Conservation (phyloP, 768 basidiomycete genomes). For the Leccinum obscurum region DNA sequence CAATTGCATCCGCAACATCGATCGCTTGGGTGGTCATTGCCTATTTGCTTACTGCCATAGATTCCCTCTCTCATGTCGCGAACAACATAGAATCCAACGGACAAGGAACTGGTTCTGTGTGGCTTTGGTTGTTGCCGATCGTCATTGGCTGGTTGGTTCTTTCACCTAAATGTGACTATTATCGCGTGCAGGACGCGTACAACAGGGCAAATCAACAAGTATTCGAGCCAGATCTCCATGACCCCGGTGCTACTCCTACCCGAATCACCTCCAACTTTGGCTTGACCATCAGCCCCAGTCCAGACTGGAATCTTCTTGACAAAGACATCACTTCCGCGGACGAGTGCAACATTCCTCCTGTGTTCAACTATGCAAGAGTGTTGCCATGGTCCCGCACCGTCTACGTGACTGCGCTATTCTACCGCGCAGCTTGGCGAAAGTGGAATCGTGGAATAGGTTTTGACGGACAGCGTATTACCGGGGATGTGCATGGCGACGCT, state of each 20-base stretch:
- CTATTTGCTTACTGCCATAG: no score
- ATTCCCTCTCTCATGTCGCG: slow-evolving; percentile 13
- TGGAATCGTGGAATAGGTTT: no score
- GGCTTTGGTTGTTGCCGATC: slow-evolving; percentile 37
- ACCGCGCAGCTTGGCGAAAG: no score
- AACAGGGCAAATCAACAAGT: slow-evolving; percentile 5
- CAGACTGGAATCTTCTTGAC: background rate
- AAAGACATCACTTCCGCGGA: background rate
- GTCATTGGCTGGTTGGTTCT: background rate
- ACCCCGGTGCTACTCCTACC: background rate
- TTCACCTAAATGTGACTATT: background rate
- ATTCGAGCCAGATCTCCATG: background rate
- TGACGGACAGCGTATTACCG: no score
- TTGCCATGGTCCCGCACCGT: background rate
- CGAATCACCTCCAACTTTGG: background rate
- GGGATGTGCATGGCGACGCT: no score
- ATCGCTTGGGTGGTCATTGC: no score
- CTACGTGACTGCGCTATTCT: no score
- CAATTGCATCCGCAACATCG: no score
- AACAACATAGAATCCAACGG: slow-evolving; percentile 33
- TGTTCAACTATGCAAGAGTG: background rate
- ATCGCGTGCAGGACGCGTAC: slow-evolving; percentile 23
- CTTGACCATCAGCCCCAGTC: background rate
- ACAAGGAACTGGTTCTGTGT: slow-evolving; percentile 38
- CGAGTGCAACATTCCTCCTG: background rate